Evolutionary conservation across 345 rosid species (phyloP).

Genomic region (Ailanthus altissimus): DNA sequence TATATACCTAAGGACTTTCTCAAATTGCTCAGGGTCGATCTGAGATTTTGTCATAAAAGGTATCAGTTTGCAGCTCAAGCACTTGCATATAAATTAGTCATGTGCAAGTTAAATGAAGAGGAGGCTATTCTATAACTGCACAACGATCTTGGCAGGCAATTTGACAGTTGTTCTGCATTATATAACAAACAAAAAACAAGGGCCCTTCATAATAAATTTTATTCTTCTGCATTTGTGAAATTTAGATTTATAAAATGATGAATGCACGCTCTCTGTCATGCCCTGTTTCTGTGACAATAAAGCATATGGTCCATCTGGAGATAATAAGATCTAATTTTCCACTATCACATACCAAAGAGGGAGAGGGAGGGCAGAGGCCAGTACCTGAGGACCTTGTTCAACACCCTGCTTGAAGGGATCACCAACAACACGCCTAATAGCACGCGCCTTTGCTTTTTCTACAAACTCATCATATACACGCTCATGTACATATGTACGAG

Average conservation of each 20-base stretch:
- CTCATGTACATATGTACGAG: constrained; percentile 91
- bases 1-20: constrained; percentile 79
- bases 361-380: neutral
- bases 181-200: neutral
- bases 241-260: neutral
- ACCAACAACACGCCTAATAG: constrained; percentile 75
- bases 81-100: neutral
- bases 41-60: constrained; percentile 27
- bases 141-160: too few species aligned
- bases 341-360: neutral
- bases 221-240: neutral
- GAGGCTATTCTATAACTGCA: neutral
- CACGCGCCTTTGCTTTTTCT: constrained; percentile 85
- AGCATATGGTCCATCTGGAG: too few species aligned
- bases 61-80: constrained; percentile 8
- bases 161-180: too few species aligned
- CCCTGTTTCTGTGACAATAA: neutral
- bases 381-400: constrained; percentile 98
- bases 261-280: neutral
- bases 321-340: neutral
- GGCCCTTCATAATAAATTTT: neutral
- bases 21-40: constrained; percentile 76
- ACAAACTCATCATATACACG: constrained; percentile 78
- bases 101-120: neutral
- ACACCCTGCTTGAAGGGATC: constrained; percentile 87